Evolutionary conservation across 805 yeast genomes (phyloP).

Genomic region (Helenozyma baotianmanensis): DNA sequence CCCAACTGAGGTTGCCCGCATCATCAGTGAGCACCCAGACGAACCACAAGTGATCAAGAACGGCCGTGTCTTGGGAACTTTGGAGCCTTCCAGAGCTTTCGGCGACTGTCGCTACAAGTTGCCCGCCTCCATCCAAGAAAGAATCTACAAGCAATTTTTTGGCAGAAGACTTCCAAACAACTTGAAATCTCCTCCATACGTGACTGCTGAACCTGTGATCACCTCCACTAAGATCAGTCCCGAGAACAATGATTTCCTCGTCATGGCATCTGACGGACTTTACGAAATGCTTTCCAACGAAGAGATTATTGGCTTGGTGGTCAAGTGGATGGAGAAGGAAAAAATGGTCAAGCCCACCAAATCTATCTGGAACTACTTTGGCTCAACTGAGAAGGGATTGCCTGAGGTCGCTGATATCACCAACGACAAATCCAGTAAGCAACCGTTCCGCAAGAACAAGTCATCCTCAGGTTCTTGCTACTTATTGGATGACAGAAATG

Average conservation of each 20-base stretch:
- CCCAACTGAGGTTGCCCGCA: conserved; percentile 77
- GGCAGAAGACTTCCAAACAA: conserved; percentile 73
- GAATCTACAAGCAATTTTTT: conserved; percentile 69
- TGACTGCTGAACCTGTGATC: conserved; percentile 92
- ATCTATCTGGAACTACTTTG: conserved; percentile 43
- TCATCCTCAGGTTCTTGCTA: conserved; percentile 34
- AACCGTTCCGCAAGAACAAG: conserved; percentile 61
- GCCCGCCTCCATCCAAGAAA: conserved; percentile 69
- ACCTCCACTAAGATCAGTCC: conserved; percentile 75
- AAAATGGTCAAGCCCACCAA: conserved; percentile 52
- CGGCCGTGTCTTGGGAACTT: conserved; percentile 87
- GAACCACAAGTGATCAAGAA: conserved; percentile 79
- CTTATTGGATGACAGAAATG: conserved; percentile 78
- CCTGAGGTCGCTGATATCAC: conserved; percentile 66
- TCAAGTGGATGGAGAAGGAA: conserved; percentile 84
- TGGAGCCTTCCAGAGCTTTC: conserved; percentile 95
- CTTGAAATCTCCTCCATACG: conserved; percentile 89
- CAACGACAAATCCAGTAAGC: conserved; percentile 57
- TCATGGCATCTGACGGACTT: conserved; percentile 90
- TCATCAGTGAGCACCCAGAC: conserved; percentile 84
- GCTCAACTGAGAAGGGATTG: conserved; percentile 43
- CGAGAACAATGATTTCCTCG: conserved; percentile 74
- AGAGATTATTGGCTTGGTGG: conserved; percentile 88
- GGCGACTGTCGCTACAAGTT: conserved; percentile 95
- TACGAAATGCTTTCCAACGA: conserved; percentile 89